Evolutionary conservation across 257 asterid species (phyloP).

Genomic region (Solanum peruvianum): DNA sequence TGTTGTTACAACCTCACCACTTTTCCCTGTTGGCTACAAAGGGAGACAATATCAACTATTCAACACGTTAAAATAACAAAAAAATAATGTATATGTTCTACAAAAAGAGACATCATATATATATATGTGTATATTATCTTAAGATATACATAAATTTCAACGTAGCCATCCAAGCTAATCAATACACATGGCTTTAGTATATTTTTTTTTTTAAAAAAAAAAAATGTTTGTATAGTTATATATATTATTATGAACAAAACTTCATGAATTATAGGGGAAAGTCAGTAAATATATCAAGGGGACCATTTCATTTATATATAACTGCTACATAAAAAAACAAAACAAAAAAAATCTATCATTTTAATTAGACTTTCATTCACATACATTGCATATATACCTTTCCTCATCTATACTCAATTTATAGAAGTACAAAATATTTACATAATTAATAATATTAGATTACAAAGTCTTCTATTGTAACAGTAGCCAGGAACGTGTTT

Average conservation of each 20-base stretch:
- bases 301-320: not conserved
- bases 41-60: not conserved
- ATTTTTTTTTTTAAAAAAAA: too few species aligned
- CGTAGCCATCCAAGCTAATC: not conserved
- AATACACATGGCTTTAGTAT: not conserved
- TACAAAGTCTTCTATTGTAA: not conserved
- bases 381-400: not conserved
- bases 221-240: not conserved
- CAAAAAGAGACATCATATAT: not conserved
- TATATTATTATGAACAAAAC: not conserved
- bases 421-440: not conserved
- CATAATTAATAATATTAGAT: not conserved
- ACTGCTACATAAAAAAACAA: not conserved
- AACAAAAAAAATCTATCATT: not conserved
- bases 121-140: not conserved
- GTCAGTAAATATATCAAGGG: slow-evolving; percentile 7
- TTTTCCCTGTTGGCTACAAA: not conserved
- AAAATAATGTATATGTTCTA: not conserved
- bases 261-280: not conserved
- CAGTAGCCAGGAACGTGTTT: not conserved
- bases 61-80: not conserved
- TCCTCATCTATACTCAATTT: not conserved
- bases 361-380: not conserved
- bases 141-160: not conserved
- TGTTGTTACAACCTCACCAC: not conserved